Conservation (phyloP, 805 yeast species). For the Kazachstania psychrophila region DNA sequence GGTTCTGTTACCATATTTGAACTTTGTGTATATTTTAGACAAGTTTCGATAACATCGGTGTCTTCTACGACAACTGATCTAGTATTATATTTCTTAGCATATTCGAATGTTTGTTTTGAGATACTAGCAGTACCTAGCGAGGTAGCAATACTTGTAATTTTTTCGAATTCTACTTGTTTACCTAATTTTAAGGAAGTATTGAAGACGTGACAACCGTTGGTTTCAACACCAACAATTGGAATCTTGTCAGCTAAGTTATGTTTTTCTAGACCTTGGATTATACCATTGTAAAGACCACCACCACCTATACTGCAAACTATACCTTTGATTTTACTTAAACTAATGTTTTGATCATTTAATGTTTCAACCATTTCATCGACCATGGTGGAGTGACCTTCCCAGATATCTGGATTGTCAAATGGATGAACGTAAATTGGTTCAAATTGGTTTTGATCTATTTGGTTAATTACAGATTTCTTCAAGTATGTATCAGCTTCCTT, state of each 20-base stretch:
- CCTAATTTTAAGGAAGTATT: conserved; percentile 40
- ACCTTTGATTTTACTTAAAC: conserved; percentile 31
- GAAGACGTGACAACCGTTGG: conserved; percentile 54
- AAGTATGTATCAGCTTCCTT: conserved; percentile 44
- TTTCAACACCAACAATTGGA: conserved; percentile 46
- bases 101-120: conserved; percentile 41
- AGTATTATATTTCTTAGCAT: conserved; percentile 33
- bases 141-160: conserved; percentile 49
- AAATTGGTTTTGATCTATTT: conserved; percentile 10
- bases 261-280: conserved; percentile 36
- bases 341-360: conserved; percentile 16
- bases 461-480: conserved; percentile 24
- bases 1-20: conserved; percentile 53
- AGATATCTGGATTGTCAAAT: conserved; percentile 40
- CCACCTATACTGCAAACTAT: conserved; percentile 50
- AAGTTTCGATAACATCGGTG: conserved; percentile 44
- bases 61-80: conserved; percentile 42
- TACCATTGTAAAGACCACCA: conserved; percentile 48
- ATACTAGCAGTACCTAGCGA: conserved; percentile 56
- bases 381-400: conserved; percentile 47
- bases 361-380: conserved; percentile 36
- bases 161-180: conserved; percentile 35
- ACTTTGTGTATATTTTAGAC: conserved; percentile 42
- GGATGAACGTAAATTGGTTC: conserved; percentile 47
- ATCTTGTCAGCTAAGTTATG: conserved; percentile 30